Evolutionary conservation across 768 basidiomycete species (phyloP).

Genomic region (Cystofilobasidium macerans): DNA sequence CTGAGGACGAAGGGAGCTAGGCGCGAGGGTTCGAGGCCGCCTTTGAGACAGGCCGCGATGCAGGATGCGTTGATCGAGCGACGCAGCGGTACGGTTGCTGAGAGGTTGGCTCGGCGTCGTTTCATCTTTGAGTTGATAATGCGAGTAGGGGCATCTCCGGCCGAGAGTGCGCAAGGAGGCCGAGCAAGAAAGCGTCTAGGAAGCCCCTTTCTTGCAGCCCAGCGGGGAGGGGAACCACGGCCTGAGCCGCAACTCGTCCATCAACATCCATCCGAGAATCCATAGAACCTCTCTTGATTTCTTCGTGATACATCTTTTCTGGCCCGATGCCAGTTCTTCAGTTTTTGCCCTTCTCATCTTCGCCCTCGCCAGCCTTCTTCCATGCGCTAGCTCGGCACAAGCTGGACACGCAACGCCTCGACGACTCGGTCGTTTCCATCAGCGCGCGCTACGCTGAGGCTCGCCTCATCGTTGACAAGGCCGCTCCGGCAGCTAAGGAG

Average conservation of each 20-base stretch:
- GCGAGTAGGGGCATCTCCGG: too few relatives aligned
- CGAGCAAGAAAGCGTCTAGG: background rate
- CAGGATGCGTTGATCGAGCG: too few relatives aligned
- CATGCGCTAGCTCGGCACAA: conserved; percentile 77
- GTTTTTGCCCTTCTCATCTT: conserved; percentile 76
- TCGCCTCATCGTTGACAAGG: conserved; percentile 52
- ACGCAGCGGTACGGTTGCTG: too few relatives aligned
- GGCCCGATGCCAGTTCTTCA: conserved; percentile 49
- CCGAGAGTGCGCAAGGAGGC: too few relatives aligned
- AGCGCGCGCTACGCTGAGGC: conserved; percentile 61
- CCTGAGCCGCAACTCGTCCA: too few relatives aligned
- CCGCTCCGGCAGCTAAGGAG: conserved; percentile 53
- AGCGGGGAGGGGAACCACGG: too few relatives aligned
- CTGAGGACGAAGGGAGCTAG: too few relatives aligned
- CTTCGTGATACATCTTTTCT: background rate
- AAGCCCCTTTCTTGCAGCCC: background rate
- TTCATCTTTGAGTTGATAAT: too few relatives aligned
- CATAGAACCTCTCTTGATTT: background rate
- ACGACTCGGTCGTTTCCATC: conserved; percentile 57
- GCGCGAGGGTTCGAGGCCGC: too few relatives aligned
- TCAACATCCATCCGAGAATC: background rate
- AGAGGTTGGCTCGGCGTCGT: too few relatives aligned
- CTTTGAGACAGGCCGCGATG: too few relatives aligned
- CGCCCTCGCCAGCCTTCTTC: conserved; percentile 87
- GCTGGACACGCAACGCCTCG: conserved; percentile 76